Evolutionary conservation across 2,329 filamentous ascomycete species (phyloP).

Genomic region (Gaeumannomyces sp.): DNA sequence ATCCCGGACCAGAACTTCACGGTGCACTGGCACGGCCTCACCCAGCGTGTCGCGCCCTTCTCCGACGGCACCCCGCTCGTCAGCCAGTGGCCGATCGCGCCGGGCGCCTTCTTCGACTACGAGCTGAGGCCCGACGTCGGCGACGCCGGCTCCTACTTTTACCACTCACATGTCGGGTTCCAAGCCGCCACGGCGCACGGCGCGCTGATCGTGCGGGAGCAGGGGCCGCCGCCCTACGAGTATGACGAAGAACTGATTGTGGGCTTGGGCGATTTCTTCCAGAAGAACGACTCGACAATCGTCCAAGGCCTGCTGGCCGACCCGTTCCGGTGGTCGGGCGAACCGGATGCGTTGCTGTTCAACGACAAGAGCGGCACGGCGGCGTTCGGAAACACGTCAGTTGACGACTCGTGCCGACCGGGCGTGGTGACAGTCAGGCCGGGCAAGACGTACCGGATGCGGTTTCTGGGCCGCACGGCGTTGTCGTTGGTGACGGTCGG

Average conservation of each 20-base stretch:
- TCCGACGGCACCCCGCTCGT: slow-evolving; percentile 56
- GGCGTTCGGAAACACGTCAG: slow-evolving; percentile 24
- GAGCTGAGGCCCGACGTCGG: slow-evolving; percentile 47
- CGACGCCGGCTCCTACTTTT: slow-evolving; percentile 54
- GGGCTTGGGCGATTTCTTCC: slow-evolving; percentile 51
- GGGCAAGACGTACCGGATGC: slow-evolving; percentile 53
- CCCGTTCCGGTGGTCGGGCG: slow-evolving; percentile 53
- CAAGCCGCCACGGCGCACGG: slow-evolving; percentile 54
- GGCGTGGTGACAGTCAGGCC: slow-evolving; percentile 53
- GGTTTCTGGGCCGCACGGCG: slow-evolving; percentile 48
- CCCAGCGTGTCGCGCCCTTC: slow-evolving; percentile 52
- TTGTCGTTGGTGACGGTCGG: slow-evolving; percentile 31
- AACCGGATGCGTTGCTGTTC: slow-evolving; percentile 49
- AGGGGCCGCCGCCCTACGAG: slow-evolving; percentile 40
- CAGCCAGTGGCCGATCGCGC: slow-evolving; percentile 60
- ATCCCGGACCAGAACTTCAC: slow-evolving; percentile 48
- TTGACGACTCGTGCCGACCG: slow-evolving; percentile 33
- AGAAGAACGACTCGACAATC: slow-evolving; percentile 44
- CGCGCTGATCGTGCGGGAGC: slow-evolving; percentile 51
- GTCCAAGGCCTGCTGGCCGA: slow-evolving; percentile 39
- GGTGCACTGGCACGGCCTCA: slow-evolving; percentile 65
- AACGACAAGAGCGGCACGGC: slow-evolving; percentile 46
- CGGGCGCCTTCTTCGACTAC: slow-evolving; percentile 60
- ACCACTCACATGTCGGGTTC: slow-evolving; percentile 43
- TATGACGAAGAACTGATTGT: slow-evolving; percentile 58